Conservation (phyloP, 768 basidiomycete genomes). For the Terana coerulea region DNA sequence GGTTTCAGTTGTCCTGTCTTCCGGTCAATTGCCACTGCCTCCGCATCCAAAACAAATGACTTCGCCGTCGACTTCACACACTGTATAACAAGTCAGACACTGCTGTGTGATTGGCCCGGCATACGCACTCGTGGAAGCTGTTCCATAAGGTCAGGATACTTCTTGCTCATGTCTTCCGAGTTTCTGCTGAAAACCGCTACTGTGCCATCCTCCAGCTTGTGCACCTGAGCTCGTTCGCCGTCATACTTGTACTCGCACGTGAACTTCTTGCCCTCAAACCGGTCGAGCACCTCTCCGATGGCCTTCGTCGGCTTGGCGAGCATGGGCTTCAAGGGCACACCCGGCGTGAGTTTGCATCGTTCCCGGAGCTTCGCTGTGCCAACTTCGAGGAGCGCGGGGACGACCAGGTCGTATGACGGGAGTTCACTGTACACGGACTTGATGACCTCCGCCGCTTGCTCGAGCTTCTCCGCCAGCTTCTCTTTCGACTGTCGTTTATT, state of each 20-base stretch:
- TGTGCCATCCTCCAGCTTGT: constrained; percentile 75
- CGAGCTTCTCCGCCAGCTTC: constrained; percentile 65
- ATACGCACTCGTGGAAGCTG: constrained; percentile 75
- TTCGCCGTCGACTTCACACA: constrained; percentile 80
- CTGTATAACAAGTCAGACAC: constrained; percentile 35
- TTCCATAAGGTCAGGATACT: constrained; percentile 97
- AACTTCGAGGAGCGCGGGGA: constrained; percentile 80
- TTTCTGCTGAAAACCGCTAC: constrained; percentile 95
- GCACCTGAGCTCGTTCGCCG: constrained; percentile 95
- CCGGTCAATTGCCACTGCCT: constrained; percentile 94
- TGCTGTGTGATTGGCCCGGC: background rate
- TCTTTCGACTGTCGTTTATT: constrained; percentile 75
- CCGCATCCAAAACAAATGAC: constrained; percentile 93
- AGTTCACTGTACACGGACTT: constrained; percentile 96
- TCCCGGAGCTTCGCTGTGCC: constrained; percentile 70
- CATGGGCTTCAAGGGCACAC: constrained; percentile 98
- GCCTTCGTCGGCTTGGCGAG: constrained; percentile 99
- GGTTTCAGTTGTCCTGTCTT: constrained; percentile 85
- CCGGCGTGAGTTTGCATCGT: constrained; percentile 88
- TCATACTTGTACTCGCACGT: constrained; percentile 99
- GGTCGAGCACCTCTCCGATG: constrained; percentile 93
- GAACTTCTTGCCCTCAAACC: constrained; percentile 93
- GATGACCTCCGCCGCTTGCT: constrained; percentile 71
- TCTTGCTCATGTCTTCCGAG: constrained; percentile 99
- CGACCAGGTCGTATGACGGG: constrained; percentile 87